Base-by-base conservation (phyloP, 192 early-diverging fungal species). In the Chytriomyces sp. region DNA sequence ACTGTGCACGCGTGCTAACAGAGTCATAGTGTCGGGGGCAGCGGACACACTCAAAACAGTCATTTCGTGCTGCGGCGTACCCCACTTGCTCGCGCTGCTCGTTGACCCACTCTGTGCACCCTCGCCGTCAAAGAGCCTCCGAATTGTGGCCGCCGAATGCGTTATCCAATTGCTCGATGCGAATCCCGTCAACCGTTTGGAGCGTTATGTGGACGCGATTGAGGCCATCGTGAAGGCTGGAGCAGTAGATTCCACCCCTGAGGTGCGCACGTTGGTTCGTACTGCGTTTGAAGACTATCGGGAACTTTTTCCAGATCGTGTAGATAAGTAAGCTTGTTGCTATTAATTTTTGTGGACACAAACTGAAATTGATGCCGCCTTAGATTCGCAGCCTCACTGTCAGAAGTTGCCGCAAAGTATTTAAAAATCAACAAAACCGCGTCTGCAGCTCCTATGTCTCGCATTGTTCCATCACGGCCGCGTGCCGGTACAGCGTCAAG, bases 1-100 rank as follows among this genome's bases (percentile, higher is more conserved):
- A 52, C 81, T 90, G 22, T 90, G 88, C 72, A 82, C 80, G 8
- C 88, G 90, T 19, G 85, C 90, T n/a, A 93, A 92, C 81, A 90
- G 90, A 69, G 86, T 93, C 31, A 86, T 89, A 79, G 85, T 90
- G 36, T 80, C 78, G 3, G 84, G 88, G 44, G 88, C 86, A 4
- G 70, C 85, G 33, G 82, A 83, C 64, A 87, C 89, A 31, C 72
- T 92, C 38, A 85, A 80, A 17, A 80, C 80, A 1, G 87, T 91
- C 0, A 87, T 93, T 63, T 84, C 83, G n/a, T 73, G 84, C 25
- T 77, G 83, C 12, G 81, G 85, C 32, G 59, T 89, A 6, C 75
- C 88, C 7, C 74, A 80, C 26, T 76, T 87, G 30, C 76, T 87
- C 5, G 84, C 85, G 6, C 81, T 78, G 25, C 80, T 91, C 28